These are phyloP conservation scores for Penicillium brasilianum DNA, from an alignment of 2,329 filamentous ascomycete genomes.

Conservation along the genomic window DNA sequence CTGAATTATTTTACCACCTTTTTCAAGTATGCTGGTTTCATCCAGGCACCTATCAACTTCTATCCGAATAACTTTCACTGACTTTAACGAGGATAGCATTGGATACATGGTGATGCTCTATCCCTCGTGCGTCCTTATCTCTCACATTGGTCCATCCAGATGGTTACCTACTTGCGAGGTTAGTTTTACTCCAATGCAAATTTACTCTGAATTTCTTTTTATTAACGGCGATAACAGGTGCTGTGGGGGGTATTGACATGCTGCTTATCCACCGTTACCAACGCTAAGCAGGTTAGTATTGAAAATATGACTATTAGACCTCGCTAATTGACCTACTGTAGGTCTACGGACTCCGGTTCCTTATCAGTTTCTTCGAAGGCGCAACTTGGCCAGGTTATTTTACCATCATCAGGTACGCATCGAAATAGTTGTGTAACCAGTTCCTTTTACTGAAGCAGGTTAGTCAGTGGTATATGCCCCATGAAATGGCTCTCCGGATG, in stretches of 20 bases:
- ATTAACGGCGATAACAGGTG: not conserved
- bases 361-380: not conserved
- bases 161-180: conserved; percentile 1
- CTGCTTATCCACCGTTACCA: not conserved
- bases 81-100: not conserved
- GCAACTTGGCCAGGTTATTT: conserved; percentile 5
- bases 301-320: not conserved
- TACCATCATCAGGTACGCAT: not conserved
- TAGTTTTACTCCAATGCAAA: not conserved
- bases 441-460: not conserved
- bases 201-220: too few relatives aligned
- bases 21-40: not conserved
- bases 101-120: not conserved
- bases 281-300: not conserved
- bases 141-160: not conserved
- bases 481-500: conserved; percentile 1
- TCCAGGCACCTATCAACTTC: not conserved
- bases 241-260: not conserved
- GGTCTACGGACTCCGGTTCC: not conserved
- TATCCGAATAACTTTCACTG: not conserved
- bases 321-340: not conserved
- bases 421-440: not conserved
- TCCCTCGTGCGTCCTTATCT: not conserved
- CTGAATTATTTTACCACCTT: not conserved
- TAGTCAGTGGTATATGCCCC: conserved; percentile 6